Evolutionary conservation across 768 basidiomycete species (phyloP).

Genomic region (Leccinum pellstonianum): DNA sequence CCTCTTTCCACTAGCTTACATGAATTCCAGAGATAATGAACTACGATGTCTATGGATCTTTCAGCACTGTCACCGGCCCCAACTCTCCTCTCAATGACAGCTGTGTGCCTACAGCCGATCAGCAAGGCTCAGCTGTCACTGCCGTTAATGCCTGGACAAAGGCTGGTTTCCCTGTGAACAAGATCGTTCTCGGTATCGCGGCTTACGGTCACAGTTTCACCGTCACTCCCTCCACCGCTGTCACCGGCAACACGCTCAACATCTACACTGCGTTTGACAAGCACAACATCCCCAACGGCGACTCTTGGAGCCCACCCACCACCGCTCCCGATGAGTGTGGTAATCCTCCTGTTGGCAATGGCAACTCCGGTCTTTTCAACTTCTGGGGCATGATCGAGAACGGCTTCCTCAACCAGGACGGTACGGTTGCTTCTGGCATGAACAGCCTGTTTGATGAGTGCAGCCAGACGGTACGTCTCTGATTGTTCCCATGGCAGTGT

Average conservation of each 20-base stretch:
- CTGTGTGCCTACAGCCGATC: constrained; percentile 59
- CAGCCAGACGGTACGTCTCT: constrained; percentile 64
- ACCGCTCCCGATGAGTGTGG: constrained; percentile 61
- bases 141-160: constrained; percentile 71
- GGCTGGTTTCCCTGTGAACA: constrained; percentile 69
- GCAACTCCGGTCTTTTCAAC: constrained; percentile 52
- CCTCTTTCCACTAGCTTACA: constrained; percentile 3
- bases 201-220: constrained; percentile 79
- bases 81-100: constrained; percentile 82
- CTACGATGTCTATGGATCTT: constrained; percentile 62
- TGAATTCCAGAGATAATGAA: constrained; percentile 60
- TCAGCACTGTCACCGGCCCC: constrained; percentile 61
- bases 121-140: constrained; percentile 72
- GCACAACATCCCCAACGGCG: constrained; percentile 45
- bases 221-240: constrained; percentile 25
- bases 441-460: constrained; percentile 58
- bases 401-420: constrained; percentile 50
- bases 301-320: constrained; percentile 50
- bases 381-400: constrained; percentile 61
- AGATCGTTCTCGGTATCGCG: constrained; percentile 84
- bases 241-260: constrained; percentile 32
- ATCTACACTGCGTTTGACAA: constrained; percentile 53
- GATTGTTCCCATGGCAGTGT: background rate
- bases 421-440: constrained; percentile 53
- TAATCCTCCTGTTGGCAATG: constrained; percentile 40